Evolutionary conservation across 768 basidiomycete species (phyloP).

Genomic region (Cubamyces lactineus): DNA sequence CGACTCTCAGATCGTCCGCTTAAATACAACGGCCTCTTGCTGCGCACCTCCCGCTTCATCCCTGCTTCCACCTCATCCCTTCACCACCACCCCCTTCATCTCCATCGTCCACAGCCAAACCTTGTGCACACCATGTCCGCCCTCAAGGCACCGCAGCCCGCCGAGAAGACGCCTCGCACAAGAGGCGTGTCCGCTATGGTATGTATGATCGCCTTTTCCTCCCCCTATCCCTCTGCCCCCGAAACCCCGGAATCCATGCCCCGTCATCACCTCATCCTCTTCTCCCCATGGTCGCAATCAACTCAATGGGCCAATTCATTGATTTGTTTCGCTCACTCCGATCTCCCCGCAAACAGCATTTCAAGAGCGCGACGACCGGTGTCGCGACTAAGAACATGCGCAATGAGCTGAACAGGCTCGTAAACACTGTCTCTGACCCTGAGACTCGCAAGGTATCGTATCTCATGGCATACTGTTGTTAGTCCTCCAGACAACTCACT

Average conservation of each 20-base stretch:
- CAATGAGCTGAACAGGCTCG: conserved; percentile 95
- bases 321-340: conserved; percentile 35
- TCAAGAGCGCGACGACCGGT: conserved; percentile 47
- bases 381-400: conserved; percentile 89
- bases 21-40: neutral
- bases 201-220: conserved; percentile 4
- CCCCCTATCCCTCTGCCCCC: neutral
- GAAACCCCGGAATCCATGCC: neutral
- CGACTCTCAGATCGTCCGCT: neutral
- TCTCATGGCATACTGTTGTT: conserved; percentile 9
- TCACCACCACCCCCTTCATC: neutral
- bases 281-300: conserved; percentile 7
- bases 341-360: conserved; percentile 42
- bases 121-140: conserved; percentile 14
- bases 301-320: conserved; percentile 17
- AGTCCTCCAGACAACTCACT: conserved; percentile 12
- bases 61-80: neutral
- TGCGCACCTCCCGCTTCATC: neutral
- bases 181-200: conserved; percentile 36
- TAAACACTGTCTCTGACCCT: conserved; percentile 79
- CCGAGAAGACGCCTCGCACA: conserved; percentile 32
- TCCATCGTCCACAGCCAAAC: neutral
- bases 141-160: conserved; percentile 16
- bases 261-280: neutral
- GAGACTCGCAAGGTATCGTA: conserved; percentile 74